These are phyloP conservation scores for Arxiozyma bovina DNA, from an alignment of 1,139 yeast species.

Conservation along the genomic window DNA sequence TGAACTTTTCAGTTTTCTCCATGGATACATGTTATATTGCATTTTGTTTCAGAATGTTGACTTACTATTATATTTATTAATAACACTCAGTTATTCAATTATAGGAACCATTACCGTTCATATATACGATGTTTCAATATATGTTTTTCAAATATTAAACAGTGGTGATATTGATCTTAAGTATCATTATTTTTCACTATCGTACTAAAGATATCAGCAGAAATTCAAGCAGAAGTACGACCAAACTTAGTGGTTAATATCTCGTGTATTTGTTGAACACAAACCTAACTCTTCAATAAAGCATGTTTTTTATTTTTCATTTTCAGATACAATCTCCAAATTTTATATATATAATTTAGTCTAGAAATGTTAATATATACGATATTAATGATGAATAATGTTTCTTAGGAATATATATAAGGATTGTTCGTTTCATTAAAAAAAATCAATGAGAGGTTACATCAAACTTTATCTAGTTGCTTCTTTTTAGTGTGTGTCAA, in stretches of 20 bases:
- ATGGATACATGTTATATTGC: background rate
- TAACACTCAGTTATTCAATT: background rate
- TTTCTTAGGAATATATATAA: background rate
- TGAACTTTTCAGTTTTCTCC: background rate
- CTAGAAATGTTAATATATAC: too few species aligned
- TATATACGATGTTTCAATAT: too few species aligned
- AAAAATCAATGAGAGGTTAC: background rate
- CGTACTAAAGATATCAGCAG: background rate
- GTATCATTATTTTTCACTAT: background rate
- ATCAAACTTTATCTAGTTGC: conserved; percentile 61
- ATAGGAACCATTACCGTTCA: background rate
- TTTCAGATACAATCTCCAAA: background rate
- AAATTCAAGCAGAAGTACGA: background rate
- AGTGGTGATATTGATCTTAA: background rate
- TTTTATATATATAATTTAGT: too few species aligned
- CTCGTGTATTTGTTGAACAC: background rate
- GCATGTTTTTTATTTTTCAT: background rate
- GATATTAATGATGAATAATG: background rate
- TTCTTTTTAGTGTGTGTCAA: conserved; percentile 58
- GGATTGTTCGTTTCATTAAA: background rate
- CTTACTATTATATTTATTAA: too few species aligned
- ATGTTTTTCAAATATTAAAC: too few species aligned
- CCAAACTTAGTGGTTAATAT: too few species aligned
- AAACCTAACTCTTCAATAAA: background rate
- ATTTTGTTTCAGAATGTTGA: too few species aligned